phyloP scores from a whole-genome alignment of 2,329 filamentous ascomycete species.

The Cyphellophora attinorum region DNA sequence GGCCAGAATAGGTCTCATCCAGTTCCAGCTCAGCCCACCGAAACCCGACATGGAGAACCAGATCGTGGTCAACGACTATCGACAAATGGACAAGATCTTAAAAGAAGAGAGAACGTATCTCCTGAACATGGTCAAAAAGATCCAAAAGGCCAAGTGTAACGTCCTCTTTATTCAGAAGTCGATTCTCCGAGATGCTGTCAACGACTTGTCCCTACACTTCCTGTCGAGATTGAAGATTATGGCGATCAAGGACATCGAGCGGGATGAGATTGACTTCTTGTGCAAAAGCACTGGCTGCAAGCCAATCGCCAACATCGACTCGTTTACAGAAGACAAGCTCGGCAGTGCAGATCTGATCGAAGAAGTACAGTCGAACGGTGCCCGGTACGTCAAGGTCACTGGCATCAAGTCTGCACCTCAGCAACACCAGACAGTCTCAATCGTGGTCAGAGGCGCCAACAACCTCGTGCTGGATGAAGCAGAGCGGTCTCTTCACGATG shows the following conservation, averaged over 20 bases:
- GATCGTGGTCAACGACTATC: slow-evolving; percentile 97
- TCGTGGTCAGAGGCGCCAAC: slow-evolving; percentile 92
- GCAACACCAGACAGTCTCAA: slow-evolving; percentile 71
- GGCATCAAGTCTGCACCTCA: slow-evolving; percentile 63
- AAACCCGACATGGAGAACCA: slow-evolving; percentile 99
- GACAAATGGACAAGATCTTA: slow-evolving; percentile 99
- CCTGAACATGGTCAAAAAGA: slow-evolving; percentile 99
- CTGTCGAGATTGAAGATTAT: slow-evolving; percentile 93
- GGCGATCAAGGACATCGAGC: slow-evolving; percentile 93
- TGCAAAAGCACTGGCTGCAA: slow-evolving; percentile 99
- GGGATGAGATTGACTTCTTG: slow-evolving; percentile 97
- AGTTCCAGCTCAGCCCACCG: slow-evolving; percentile 96
- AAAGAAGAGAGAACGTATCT: slow-evolving; percentile 98
- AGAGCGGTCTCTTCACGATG: slow-evolving; percentile 91
- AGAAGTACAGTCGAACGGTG: slow-evolving; percentile 77
- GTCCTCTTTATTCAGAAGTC: slow-evolving; percentile 98
- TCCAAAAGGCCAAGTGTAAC: slow-evolving; percentile 99
- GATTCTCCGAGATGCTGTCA: slow-evolving; percentile 93
- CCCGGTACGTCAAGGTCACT: slow-evolving; percentile 88
- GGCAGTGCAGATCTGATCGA: slow-evolving; percentile 89
- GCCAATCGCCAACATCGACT: slow-evolving; percentile 95
- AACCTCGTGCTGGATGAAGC: slow-evolving; percentile 90
- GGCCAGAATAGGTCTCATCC: slow-evolving; percentile 90
- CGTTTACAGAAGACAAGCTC: slow-evolving; percentile 97
- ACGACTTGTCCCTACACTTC: slow-evolving; percentile 95